Percentiles rank a stretch among this genome's conserved stretches.
Conservation (phyloP, 2,329 filamentous ascomycete genomes). For the Periglandula ipomoeae region DNA sequence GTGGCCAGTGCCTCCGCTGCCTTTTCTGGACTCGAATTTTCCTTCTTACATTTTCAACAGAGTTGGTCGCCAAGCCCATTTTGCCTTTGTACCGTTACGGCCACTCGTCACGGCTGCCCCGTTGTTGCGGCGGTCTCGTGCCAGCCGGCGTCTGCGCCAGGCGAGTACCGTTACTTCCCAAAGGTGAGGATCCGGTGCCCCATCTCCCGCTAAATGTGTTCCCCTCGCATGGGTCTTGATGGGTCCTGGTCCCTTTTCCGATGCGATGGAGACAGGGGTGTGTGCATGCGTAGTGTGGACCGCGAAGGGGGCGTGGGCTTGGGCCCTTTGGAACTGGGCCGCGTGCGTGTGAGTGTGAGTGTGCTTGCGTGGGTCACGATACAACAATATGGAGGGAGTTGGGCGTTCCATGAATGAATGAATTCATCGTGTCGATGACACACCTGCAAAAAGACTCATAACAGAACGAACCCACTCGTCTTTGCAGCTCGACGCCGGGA, state of each 20-base stretch:
- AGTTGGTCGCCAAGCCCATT: not conserved
- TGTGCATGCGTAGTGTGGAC: not conserved
- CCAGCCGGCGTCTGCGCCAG: not conserved
- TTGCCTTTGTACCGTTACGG: not conserved
- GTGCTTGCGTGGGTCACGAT: not conserved
- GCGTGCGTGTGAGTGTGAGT: not conserved
- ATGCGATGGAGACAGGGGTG: constrained; percentile 6
- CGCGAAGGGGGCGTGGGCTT: not conserved
- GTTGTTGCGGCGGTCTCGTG: not conserved
- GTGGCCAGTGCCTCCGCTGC: not conserved
- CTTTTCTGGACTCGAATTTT: not conserved
- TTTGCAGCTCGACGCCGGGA: not conserved
- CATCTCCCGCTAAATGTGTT: constrained; percentile 3
- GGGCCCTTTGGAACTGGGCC: not conserved
- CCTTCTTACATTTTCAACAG: not conserved
- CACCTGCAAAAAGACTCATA: not conserved
- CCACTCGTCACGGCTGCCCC: constrained; percentile 2
- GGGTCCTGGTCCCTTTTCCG: constrained; percentile 4
- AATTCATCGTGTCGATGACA: not conserved
- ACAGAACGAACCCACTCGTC: not conserved
- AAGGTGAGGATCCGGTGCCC: not conserved
- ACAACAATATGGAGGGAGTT: not conserved
- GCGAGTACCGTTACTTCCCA: not conserved
- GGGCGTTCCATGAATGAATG: not conserved
- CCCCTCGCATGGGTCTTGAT: constrained; percentile 2